Percentiles rank a stretch among this genome's conserved stretches.
Evolutionary conservation across 331 rosid genomes (phyloP).

Genomic region (Malus hybrid): DNA sequence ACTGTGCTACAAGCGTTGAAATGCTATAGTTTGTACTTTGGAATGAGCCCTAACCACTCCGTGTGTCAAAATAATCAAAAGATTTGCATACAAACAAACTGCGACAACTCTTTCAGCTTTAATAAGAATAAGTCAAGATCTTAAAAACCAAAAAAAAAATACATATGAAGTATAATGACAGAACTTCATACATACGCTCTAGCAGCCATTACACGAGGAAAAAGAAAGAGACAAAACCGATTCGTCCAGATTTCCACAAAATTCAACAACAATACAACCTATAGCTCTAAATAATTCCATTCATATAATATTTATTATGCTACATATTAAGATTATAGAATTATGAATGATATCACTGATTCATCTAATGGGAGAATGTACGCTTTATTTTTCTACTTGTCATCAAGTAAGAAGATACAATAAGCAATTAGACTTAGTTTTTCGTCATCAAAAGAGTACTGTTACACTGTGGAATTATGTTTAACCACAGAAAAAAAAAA

Average conservation of each 20-base stretch:
- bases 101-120: background rate
- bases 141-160: background rate
- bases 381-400: background rate
- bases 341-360: background rate
- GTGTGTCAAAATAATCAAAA: background rate
- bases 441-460: background rate
- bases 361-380: no score
- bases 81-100: background rate
- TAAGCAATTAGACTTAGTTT: background rate
- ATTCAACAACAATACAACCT: background rate
- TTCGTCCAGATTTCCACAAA: background rate
- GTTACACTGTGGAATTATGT: background rate
- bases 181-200: background rate
- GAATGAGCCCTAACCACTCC: background rate
- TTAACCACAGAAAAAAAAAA: no score
- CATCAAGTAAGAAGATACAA: background rate
- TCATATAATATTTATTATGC: background rate
- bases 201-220: background rate
- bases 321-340: background rate
- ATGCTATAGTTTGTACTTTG: background rate
- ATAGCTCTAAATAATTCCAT: background rate
- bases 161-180: background rate
- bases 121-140: background rate
- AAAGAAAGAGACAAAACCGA: background rate
- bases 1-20: background rate